Evolutionary conservation across 306 rosid species (phyloP).

Genomic region (Dalbergia oliveri): DNA sequence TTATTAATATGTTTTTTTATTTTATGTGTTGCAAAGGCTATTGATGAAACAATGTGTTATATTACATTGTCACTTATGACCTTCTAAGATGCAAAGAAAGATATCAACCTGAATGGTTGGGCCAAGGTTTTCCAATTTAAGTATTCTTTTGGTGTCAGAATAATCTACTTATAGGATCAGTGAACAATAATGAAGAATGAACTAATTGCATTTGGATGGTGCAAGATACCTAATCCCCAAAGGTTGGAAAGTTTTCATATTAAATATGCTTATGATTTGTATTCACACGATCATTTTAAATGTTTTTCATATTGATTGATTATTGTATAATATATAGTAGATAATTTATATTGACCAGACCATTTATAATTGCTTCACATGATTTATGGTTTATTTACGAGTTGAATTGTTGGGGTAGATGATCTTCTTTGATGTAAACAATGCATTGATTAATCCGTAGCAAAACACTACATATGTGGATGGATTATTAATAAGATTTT

Average conservation of each 20-base stretch:
- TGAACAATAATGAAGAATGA: background rate
- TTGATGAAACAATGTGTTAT: constrained; percentile 69
- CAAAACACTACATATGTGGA: too few relatives aligned
- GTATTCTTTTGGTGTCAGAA: background rate
- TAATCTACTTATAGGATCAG: background rate
- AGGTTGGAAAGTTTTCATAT: constrained; percentile 65
- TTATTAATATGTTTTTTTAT: background rate
- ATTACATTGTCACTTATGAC: constrained; percentile 65
- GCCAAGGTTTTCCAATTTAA: background rate
- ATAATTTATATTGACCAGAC: too few relatives aligned
- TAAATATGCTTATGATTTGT: too few relatives aligned
- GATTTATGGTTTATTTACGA: too few relatives aligned
- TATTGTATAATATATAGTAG: too few relatives aligned
- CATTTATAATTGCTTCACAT: too few relatives aligned
- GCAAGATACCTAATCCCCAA: constrained; percentile 70
- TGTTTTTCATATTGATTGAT: too few relatives aligned
- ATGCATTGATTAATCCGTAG: too few relatives aligned
- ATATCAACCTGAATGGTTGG: constrained; percentile 72
- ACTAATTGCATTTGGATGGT: background rate
- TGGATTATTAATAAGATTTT: too few relatives aligned
- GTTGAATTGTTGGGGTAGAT: too few relatives aligned
- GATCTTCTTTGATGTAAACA: too few relatives aligned
- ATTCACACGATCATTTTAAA: too few relatives aligned
- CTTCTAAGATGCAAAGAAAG: constrained; percentile 73
- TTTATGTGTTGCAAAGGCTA: constrained; percentile 45